A percentile compares a stretch with the other conserved stretches of the same genome.
phyloP scores from a whole-genome alignment of 495 filamentous ascomycete genomes.

The Penicillium subrubescens region DNA sequence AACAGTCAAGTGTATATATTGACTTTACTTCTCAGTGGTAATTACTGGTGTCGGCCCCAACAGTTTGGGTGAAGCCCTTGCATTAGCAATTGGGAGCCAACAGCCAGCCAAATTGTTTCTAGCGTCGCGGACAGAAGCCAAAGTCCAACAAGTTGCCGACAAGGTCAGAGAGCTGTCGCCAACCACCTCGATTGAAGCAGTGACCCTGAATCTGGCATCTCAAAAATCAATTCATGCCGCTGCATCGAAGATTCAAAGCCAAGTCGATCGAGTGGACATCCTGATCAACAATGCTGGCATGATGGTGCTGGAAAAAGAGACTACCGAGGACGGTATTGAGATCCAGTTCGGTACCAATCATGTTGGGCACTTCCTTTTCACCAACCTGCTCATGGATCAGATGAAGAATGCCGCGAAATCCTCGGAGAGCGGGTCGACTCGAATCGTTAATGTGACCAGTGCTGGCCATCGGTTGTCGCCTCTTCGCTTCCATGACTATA shows the following conservation, averaged over 20 bases:
- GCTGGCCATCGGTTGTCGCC: conserved; percentile 41
- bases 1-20: background rate
- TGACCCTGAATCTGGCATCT: conserved; percentile 22
- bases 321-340: conserved; percentile 67
- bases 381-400: conserved; percentile 60
- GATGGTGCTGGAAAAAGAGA: conserved; percentile 52
- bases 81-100: conserved; percentile 58
- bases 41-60: conserved; percentile 56
- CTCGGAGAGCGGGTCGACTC: conserved; percentile 16
- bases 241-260: conserved; percentile 11
- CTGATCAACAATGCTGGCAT: conserved; percentile 69
- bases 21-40: conserved; percentile 32
- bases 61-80: conserved; percentile 55
- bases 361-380: conserved; percentile 67
- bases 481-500: conserved; percentile 30
- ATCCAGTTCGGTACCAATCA: conserved; percentile 74
- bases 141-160: conserved; percentile 49
- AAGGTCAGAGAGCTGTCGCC: conserved; percentile 30
- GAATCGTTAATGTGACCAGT: conserved; percentile 49
- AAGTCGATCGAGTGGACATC: conserved; percentile 18
- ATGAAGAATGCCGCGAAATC: conserved; percentile 51
- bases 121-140: conserved; percentile 53
- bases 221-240: conserved; percentile 21
- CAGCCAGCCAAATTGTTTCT: conserved; percentile 52
- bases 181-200: background rate